These are phyloP conservation scores for Lentinus tigrinus DNA, from an alignment of 768 basidiomycete genomes.

Conservation along the genomic window DNA sequence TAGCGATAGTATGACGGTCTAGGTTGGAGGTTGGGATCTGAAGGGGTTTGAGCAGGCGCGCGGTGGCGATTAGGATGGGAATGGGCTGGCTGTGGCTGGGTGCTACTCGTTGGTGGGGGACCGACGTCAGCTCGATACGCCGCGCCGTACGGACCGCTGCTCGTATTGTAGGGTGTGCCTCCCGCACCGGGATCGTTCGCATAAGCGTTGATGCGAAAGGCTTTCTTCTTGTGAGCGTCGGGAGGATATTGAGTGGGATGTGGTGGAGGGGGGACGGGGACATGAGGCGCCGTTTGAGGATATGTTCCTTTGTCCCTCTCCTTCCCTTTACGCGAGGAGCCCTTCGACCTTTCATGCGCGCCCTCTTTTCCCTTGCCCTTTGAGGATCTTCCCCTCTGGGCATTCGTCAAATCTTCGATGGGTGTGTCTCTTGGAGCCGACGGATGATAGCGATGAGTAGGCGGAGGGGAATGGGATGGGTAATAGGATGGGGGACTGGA, in stretches of 20 bases:
- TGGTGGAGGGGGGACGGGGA: neutral
- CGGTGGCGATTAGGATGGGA: neutral
- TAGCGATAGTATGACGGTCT: constrained; percentile 19
- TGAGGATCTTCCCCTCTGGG: constrained; percentile 9
- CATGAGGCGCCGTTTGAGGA: neutral
- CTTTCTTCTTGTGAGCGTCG: constrained; percentile 5
- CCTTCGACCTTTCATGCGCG: neutral
- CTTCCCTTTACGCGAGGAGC: constrained; percentile 9
- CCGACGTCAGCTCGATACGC: constrained; percentile 10
- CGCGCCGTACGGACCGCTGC: constrained; percentile 16
- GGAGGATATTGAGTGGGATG: neutral
- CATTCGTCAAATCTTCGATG: no score
- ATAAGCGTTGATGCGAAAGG: constrained; percentile 18
- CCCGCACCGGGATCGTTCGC: constrained; percentile 13
- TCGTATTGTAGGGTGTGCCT: neutral
- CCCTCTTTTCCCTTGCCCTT: constrained; percentile 15
- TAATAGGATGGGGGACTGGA: neutral
- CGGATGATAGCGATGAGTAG: neutral
- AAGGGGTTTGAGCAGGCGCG: neutral
- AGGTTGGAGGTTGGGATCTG: neutral
- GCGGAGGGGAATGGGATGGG: neutral
- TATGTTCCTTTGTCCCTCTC: constrained; percentile 1
- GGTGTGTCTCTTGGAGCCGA: neutral
- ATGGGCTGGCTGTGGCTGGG: neutral
- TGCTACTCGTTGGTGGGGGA: neutral